Percentiles rank a stretch among this genome's conserved stretches.
phyloP scores from a whole-genome alignment of 1,139 yeast species.

The Debaryomyces robertsiae region DNA sequence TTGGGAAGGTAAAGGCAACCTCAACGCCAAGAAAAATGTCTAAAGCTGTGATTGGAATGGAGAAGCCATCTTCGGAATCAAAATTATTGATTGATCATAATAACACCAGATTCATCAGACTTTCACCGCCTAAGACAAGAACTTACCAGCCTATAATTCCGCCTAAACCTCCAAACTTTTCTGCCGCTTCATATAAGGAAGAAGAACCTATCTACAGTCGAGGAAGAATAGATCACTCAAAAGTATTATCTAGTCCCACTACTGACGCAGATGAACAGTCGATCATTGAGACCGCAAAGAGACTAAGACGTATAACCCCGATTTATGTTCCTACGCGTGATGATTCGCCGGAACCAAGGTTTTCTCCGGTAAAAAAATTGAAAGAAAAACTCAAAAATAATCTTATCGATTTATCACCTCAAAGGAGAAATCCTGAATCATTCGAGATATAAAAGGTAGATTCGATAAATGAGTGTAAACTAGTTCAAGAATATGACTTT shows the following conservation, averaged over 20 bases:
- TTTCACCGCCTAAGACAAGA: conserved; percentile 19
- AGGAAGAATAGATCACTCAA: neutral
- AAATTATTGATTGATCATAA: conserved; percentile 2
- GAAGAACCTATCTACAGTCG: neutral
- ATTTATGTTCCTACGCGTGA: conserved; percentile 40
- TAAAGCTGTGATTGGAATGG: neutral
- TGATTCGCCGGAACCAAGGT: conserved; percentile 29
- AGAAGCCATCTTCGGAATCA: neutral
- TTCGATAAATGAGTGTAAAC: no score
- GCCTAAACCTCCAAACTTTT: conserved; percentile 37
- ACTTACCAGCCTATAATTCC: conserved; percentile 21
- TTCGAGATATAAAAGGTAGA: no score
- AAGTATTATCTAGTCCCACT: neutral
- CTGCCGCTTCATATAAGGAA: conserved; percentile 4
- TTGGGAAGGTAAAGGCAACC: conserved; percentile 29
- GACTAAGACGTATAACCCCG: conserved; percentile 40
- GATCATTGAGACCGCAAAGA: conserved; percentile 41
- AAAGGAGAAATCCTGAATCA: no score
- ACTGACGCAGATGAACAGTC: conserved; percentile 22
- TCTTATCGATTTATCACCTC: conserved; percentile 8
- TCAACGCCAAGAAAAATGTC: conserved; percentile 15
- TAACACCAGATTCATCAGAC: conserved; percentile 11
- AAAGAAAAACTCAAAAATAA: conserved; percentile 24
- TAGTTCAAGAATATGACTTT: no score
- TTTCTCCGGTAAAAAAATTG: conserved; percentile 36